Base-by-base conservation (phyloP, 495 filamentous ascomycete species). In the Durotheca rogersii region DNA sequence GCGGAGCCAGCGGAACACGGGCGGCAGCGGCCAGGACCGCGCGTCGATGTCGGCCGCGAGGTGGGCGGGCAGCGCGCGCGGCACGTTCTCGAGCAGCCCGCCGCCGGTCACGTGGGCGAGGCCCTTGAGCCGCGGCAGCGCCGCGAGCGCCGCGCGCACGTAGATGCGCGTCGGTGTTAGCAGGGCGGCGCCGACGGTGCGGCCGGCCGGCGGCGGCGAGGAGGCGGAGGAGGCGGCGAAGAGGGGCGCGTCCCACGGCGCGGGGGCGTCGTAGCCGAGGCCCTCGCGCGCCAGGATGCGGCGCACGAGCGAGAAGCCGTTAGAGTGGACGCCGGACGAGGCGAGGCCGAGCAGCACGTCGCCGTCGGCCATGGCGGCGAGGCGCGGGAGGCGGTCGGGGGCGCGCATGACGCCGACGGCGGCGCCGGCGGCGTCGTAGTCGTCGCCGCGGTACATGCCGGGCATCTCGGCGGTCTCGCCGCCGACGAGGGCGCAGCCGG, bases 391-490 rank as follows among this genome's bases (percentile, higher is more conserved):
- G 32, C 90, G 77, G 47, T 79, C 74, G 2, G 74, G 75, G n/a
- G 81, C 68, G 10, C 72, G 63, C 69, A 97, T 86, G 39, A 88
- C 88, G 35, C 93, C 93, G 42, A 90, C 84, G 12, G 90, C 89
- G 21, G 84, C 84, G 50, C 94, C 93, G 14, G 87, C 90, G 10
- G 91, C 88, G 60, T 96, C 91, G 68, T 96, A 97, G 52, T 90
- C 85, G 29, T 87, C 83, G 18, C 77, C 80, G 5, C 82, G 67
- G 72, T 95, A 96, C 69, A 96, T 83, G 34, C 88, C 90, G 4
- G 91, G 91, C 93, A 98, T 96, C 71, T 97, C 93, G 6, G 93
- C 93, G 2, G 93, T 97, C 68, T 98, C 93, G 17, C 93, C 93
- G 15, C 93, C 93, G 32, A 96, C 84, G 4, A 98, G 78, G n/a